Conservation (phyloP, 163 green algal species). For the Dunaliella salina region DNA sequence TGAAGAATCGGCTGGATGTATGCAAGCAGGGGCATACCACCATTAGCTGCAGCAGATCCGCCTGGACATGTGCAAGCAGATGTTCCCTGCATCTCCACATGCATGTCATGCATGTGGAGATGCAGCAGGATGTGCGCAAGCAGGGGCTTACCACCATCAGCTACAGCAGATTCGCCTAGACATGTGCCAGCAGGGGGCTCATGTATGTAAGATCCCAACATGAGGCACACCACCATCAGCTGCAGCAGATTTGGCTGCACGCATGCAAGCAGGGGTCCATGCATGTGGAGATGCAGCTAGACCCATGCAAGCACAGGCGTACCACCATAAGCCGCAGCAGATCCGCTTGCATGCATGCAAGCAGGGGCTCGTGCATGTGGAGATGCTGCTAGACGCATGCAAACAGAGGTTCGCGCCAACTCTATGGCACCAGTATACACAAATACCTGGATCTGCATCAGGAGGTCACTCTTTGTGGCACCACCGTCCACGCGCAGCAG, state of each 20-base stretch:
- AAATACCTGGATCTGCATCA: slow-evolving; percentile 90
- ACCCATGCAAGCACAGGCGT: slow-evolving; percentile 67
- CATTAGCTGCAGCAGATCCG: slow-evolving; percentile 44
- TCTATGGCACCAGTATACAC: too few species aligned
- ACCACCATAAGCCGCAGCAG: slow-evolving; percentile 59
- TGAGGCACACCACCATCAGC: slow-evolving; percentile 67
- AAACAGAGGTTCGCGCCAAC: too few species aligned
- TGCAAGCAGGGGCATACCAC: too few species aligned
- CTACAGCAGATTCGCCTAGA: slow-evolving; percentile 92
- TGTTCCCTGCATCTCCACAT: too few species aligned
- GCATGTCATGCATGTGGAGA: too few species aligned
- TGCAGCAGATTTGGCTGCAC: slow-evolving; percentile 92
- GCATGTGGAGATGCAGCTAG: too few species aligned
- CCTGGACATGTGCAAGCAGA: slow-evolving; percentile 11
- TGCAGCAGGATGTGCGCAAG: not conserved
- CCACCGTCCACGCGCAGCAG: slow-evolving; percentile 87
- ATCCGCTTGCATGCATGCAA: slow-evolving; percentile 11
- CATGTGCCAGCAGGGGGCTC: too few species aligned
- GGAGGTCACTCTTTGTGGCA: slow-evolving; percentile 73
- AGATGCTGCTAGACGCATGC: too few species aligned
- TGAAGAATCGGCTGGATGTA: slow-evolving; percentile 92
- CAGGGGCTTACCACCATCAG: not conserved
- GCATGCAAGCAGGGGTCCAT: too few species aligned
- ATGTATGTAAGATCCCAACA: too few species aligned
- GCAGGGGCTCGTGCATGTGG: too few species aligned